Evolutionary conservation across 345 rosid genomes (phyloP).

Genomic region (Gossypium herbaceum): DNA sequence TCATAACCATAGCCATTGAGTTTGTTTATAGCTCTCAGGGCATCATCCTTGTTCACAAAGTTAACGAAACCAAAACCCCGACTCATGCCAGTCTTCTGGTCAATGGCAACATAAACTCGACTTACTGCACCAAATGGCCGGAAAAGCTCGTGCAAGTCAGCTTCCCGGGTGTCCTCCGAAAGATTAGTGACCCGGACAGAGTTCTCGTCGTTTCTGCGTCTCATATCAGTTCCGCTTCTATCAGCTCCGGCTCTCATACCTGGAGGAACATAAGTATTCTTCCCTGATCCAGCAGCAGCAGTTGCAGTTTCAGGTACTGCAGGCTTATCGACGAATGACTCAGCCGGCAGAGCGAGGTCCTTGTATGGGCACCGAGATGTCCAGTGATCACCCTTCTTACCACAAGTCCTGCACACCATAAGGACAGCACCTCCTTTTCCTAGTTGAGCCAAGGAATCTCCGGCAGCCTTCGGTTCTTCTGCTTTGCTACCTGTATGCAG

Average conservation of each 20-base stretch:
- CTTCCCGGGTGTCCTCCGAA: conserved; percentile 85
- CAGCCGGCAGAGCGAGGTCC: conserved; percentile 65
- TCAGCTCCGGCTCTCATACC: conserved; percentile 74
- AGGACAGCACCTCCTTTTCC: conserved; percentile 76
- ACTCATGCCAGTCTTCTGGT: conserved; percentile 83
- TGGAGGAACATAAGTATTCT: conserved; percentile 72
- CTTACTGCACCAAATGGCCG: conserved; percentile 77
- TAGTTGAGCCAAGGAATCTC: conserved; percentile 61
- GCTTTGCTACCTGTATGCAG: conserved; percentile 51
- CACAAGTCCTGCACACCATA: conserved; percentile 84
- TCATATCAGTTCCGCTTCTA: conserved; percentile 77
- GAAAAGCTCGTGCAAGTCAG: conserved; percentile 80
- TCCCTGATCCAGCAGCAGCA: conserved; percentile 43
- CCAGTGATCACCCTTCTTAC: conserved; percentile 96
- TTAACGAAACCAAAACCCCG: conserved; percentile 92
- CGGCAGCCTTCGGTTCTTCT: conserved; percentile 56
- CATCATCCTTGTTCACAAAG: conserved; percentile 82
- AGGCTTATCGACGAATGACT: conserved; percentile 60
- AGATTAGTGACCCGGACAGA: conserved; percentile 81
- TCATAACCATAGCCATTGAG: conserved; percentile 91
- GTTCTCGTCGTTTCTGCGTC: conserved; percentile 88
- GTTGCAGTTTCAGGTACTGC: conserved; percentile 38
- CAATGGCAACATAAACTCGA: conserved; percentile 79
- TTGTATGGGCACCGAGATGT: conserved; percentile 82
- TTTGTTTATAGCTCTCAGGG: conserved; percentile 82